Base-by-base conservation (phyloP, 2,329 filamentous ascomycete genomes). In the Claviceps pazoutovae region DNA sequence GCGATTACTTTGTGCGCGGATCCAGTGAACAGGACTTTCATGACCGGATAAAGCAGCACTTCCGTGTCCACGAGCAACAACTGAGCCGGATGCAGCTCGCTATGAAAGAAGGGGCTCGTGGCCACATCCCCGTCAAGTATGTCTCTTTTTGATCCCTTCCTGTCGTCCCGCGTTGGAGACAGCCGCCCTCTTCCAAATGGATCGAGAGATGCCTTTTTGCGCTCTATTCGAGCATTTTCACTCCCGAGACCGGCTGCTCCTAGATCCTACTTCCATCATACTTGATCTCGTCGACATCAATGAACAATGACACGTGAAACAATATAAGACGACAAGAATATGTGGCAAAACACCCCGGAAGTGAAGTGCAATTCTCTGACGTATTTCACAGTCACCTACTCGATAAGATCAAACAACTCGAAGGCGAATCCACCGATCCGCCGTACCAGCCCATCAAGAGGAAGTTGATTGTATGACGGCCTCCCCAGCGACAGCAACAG, bases 1-100 rank as follows among this genome's bases (percentile, higher is more conserved):
- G 84, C 59, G 68, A 68, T 39, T 81, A 81, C 57, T 72, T 82
- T 42, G 79, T 87, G 11, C 81, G 82, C 55, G 74, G 74, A 2
- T 79, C 79, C n/a, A 75, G 79, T 45, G 71, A 76, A 43, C 66
- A 74, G 3, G 70, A 74, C 0, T 78, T 77, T 23, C 74, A 78
- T 53, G 66, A 71, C 4, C 66, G 78, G 9, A 83, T 88, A 46
- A 71, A 70, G 17, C 69, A 75, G 47, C 84, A 88, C 60, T 75
- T 82, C 41, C 56, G 71, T 41, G 69, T 76, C 50, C 84, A 88
- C 59, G 76, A 80, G 42, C 69, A 72, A 49, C 75, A 79, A 53
- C 68, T 75, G 16, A 64, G 73, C 63, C 69, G 70, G 58, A 67
- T 73, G 53, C 71, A 71, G 47, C 67, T 80, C 34, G 78, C 77